These are phyloP conservation scores for Candida alai DNA, from an alignment of 805 yeast species.

Conservation along the genomic window DNA sequence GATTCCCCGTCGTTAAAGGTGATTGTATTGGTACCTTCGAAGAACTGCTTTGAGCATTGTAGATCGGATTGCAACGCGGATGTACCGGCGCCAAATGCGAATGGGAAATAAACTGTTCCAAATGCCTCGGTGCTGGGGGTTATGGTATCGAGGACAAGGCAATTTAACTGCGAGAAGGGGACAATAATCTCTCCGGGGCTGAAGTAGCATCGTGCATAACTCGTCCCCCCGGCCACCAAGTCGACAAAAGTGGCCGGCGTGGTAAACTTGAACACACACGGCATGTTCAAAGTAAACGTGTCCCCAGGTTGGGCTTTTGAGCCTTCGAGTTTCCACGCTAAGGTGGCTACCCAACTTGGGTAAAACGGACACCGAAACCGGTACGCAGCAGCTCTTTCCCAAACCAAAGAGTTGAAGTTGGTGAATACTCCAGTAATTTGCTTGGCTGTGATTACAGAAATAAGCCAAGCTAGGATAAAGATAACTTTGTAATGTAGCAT, in stretches of 20 bases:
- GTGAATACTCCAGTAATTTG: conserved; percentile 9
- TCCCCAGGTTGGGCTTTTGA: conserved; percentile 19
- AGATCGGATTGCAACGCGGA: conserved; percentile 16
- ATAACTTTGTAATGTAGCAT: no score
- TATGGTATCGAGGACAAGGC: conserved; percentile 15
- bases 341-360: conserved; percentile 16
- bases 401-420: conserved; percentile 5
- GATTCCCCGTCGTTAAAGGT: conserved; percentile 16
- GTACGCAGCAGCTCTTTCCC: conserved; percentile 3
- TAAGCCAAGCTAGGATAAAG: no score
- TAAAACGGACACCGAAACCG: conserved; percentile 1
- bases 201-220: conserved; percentile 21
- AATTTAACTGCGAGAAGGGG: conserved; percentile 15
- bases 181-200: conserved; percentile 14
- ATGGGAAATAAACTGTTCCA: conserved; percentile 20
- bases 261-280: conserved; percentile 23
- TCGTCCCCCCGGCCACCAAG: conserved; percentile 11
- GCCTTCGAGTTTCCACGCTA: conserved; percentile 19
- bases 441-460: no score
- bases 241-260: conserved; percentile 10
- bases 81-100: conserved; percentile 20
- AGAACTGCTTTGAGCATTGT: conserved; percentile 14
- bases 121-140: conserved; percentile 9
- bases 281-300: conserved; percentile 23
- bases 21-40: conserved; percentile 16